A percentile compares a stretch with the other conserved stretches of the same genome.
Evolutionary conservation across 208 protist species (phyloP).

Genomic region (Ichthyophonus hoferi): DNA sequence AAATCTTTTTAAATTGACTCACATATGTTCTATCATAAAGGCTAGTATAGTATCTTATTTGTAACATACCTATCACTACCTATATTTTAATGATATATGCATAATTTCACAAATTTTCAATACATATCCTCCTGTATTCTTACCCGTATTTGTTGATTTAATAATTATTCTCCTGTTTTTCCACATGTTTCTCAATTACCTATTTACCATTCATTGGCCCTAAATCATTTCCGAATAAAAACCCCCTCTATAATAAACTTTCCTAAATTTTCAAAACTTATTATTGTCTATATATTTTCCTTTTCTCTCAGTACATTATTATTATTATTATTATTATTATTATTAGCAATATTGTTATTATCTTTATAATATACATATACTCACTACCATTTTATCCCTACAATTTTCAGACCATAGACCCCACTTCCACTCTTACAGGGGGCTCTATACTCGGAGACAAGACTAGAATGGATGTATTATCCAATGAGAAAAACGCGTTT

Average conservation of each 20-base stretch:
- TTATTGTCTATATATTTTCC: not conserved
- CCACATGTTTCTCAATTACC: not conserved
- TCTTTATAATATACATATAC: not conserved
- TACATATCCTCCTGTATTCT: not conserved
- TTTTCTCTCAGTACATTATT: not conserved
- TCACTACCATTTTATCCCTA: not conserved
- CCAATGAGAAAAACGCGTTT: constrained; percentile 72
- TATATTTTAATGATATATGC: not conserved
- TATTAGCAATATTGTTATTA: too few species aligned
- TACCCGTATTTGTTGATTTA: not conserved
- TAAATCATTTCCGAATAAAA: not conserved
- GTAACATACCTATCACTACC: not conserved
- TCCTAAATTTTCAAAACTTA: too few species aligned
- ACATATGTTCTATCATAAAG: too few species aligned
- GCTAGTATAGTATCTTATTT: too few species aligned
- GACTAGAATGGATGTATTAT: constrained; percentile 82
- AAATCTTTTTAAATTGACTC: too few species aligned
- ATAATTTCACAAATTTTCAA: not conserved
- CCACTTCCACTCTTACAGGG: constrained; percentile 72
- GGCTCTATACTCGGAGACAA: constrained; percentile 90
- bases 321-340: not conserved
- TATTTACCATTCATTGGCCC: not conserved
- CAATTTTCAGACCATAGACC: constrained; percentile 77
- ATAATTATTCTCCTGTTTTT: not conserved
- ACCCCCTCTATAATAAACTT: not conserved